Evolutionary conservation across 2,329 filamentous ascomycete genomes (phyloP).

Genomic region (Fusarium bactridioides): DNA sequence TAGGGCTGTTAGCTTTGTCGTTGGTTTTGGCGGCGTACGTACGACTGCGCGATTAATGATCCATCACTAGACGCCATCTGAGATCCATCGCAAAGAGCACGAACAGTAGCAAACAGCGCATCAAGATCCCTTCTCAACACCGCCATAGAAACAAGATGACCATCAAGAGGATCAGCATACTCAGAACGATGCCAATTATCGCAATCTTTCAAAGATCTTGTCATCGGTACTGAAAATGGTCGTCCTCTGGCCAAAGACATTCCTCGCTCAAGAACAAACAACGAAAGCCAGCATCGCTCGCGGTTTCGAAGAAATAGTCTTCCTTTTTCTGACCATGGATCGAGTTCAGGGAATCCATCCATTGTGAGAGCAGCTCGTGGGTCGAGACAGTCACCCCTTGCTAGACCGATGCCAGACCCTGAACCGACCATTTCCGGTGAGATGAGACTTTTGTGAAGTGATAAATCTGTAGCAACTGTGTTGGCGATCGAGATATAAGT

Average conservation of each 20-base stretch:
- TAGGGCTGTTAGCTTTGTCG: constrained; percentile 37
- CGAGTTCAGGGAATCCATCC: constrained; percentile 72
- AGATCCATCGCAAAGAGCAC: constrained; percentile 67
- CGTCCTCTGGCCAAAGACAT: constrained; percentile 75
- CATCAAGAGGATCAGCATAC: constrained; percentile 72
- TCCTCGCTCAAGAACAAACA: constrained; percentile 76
- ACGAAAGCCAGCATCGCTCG: constrained; percentile 74
- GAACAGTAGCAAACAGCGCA: constrained; percentile 64
- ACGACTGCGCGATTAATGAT: constrained; percentile 61
- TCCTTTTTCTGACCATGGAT: constrained; percentile 67
- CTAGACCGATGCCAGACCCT: constrained; percentile 56
- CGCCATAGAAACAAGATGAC: constrained; percentile 75
- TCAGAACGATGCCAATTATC: constrained; percentile 73
- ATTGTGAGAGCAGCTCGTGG: constrained; percentile 69
- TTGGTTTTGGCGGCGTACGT: constrained; percentile 18
- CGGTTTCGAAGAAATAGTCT: constrained; percentile 68
- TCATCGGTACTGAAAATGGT: constrained; percentile 73
- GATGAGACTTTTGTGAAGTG: constrained; percentile 73
- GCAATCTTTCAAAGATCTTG: constrained; percentile 70
- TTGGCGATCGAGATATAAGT: constrained; percentile 75
- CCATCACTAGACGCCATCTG: constrained; percentile 59
- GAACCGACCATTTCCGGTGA: constrained; percentile 58
- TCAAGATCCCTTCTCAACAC: constrained; percentile 72
- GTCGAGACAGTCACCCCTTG: constrained; percentile 74
- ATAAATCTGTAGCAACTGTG: constrained; percentile 73